Evolutionary conservation across 805 yeast genomes (phyloP).

Genomic region (Helenozyma rhizophorensis): DNA sequence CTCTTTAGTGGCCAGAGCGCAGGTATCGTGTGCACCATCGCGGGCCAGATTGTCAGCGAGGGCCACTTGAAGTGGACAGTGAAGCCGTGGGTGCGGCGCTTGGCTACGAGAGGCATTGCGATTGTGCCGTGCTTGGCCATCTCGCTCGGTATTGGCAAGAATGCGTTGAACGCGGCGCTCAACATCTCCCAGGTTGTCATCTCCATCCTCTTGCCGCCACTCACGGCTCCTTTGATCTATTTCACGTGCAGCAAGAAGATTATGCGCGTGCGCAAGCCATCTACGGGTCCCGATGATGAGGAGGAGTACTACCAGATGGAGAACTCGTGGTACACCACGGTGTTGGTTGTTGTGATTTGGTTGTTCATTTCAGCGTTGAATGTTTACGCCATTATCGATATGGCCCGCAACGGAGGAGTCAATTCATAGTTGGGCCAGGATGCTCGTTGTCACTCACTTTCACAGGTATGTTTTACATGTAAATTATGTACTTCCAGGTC

Average conservation of each 20-base stretch:
- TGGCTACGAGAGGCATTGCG: conserved; percentile 39
- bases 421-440: too few species aligned
- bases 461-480: too few species aligned
- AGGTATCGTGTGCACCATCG: conserved; percentile 47
- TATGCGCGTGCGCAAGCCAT: conserved; percentile 35
- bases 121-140: conserved; percentile 38
- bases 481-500: too few species aligned
- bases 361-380: conserved; percentile 66
- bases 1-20: conserved; percentile 45
- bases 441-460: too few species aligned
- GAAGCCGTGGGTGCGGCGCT: conserved; percentile 40
- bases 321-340: conserved; percentile 56
- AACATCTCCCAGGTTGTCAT: conserved; percentile 42
- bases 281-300: conserved; percentile 12
- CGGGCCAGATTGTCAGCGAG: conserved; percentile 43
- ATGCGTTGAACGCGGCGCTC: conserved; percentile 42
- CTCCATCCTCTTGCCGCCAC: conserved; percentile 42
- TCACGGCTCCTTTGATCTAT: conserved; percentile 43
- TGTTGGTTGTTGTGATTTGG: conserved; percentile 59
- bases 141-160: conserved; percentile 35
- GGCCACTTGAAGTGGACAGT: conserved; percentile 44
- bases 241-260: conserved; percentile 37
- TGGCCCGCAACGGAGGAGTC: conserved; percentile 32
- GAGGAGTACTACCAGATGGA: conserved; percentile 46
- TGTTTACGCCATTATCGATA: conserved; percentile 50